Evolutionary conservation across 108 stramenopile species (phyloP), one percentile per base, ranked within the genome.

Genomic region (Nannochloropsis salina): DNA sequence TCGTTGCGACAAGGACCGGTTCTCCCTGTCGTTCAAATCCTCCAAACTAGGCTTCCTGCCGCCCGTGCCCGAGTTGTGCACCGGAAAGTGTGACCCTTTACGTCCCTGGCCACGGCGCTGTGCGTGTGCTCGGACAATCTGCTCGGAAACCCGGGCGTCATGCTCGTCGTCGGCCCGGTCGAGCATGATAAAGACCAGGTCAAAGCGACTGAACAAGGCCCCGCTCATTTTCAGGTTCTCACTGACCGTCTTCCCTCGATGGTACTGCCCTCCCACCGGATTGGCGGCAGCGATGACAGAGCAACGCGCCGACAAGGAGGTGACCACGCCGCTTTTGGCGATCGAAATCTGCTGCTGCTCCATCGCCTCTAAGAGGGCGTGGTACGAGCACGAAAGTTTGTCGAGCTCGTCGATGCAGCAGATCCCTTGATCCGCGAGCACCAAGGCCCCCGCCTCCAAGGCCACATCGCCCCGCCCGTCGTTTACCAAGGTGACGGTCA

Each of bases 391-490:
- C 2, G 90, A 89, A 96, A 98, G 95, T 87, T 99, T 99, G 90
- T 99, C 99, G 82, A 99, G 94, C 87, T 99, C 99, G 86, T 99
- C 99, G 86, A 99, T 97, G 90, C 97, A 98, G 88, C 97, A 97
- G 9, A 98, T 94, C 43, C 98, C 99, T 85, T 94, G 93, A 87
- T 98, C 98, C 1, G 96, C 95, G 44, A 99, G 87, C 9, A 99
- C 96, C 45, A 99, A 89, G 3, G 99, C 99, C 41, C 99, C 99
- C 4, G 99, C 99, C 89, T 98, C 96, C 47, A 98, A 93, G 21
- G 94, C 95, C 79, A 94, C 91, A 61, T 96, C 95, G 42, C 96
- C 96, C 22, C 20, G 18, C 61, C 95, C 93, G 44, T 97, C 98
- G 87, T 96, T 97, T 61, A 94, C 93, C 83, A 97, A 74, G 0